These are phyloP conservation scores for Knoxdaviesia proteae DNA, from an alignment of 2,329 filamentous ascomycete species.

Conservation along the genomic window DNA sequence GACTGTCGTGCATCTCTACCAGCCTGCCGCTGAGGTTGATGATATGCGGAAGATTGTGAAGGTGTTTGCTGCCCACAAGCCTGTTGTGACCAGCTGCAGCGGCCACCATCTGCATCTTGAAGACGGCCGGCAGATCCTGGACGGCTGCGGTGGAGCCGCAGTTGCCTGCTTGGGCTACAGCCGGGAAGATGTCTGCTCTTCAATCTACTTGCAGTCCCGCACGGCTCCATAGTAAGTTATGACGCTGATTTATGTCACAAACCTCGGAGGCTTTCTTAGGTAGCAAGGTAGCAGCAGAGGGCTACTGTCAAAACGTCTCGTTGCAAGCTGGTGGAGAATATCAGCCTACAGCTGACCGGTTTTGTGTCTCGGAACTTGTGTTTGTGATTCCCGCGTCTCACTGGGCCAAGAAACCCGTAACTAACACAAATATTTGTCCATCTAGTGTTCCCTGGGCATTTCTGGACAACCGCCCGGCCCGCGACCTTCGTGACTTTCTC, in stretches of 20 bases:
- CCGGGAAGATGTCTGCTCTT: conserved; percentile 35
- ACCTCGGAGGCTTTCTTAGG: no score
- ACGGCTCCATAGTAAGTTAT: conserved; percentile 1
- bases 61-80: background rate
- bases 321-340: no score
- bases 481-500: conserved; percentile 5
- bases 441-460: conserved; percentile 2
- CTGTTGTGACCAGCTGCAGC: conserved; percentile 2
- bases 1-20: background rate
- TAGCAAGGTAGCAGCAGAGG: no score
- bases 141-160: conserved; percentile 53
- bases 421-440: background rate
- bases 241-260: no score
- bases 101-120: conserved; percentile 8
- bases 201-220: conserved; percentile 31
- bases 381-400: no score
- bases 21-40: background rate
- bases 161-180: conserved; percentile 53
- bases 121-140: conserved; percentile 36
- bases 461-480: conserved; percentile 1
- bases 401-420: no score
- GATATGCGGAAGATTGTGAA: background rate
- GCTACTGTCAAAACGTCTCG: no score
- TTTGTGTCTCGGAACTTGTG: background rate
- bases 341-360: no score